A percentile compares a stretch with the other conserved stretches of the same genome.
phyloP scores from a whole-genome alignment of 2,329 filamentous ascomycete species.

The Rhynchosporium agropyri region DNA sequence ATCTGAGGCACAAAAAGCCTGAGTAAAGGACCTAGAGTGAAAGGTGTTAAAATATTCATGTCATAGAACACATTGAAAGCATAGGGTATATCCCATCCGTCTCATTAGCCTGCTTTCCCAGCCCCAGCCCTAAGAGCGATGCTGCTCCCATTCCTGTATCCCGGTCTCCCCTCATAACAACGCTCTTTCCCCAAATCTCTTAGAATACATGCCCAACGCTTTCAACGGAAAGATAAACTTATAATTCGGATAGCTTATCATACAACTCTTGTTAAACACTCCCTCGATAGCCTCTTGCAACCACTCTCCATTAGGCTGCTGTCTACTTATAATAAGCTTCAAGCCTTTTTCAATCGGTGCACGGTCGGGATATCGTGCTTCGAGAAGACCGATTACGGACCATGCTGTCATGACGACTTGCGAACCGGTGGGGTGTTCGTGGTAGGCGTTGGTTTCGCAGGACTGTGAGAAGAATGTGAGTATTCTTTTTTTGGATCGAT shows the following conservation, averaged over 20 bases:
- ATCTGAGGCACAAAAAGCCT: too few relatives aligned
- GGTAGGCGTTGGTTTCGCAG: slow-evolving; percentile 76
- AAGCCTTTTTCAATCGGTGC: slow-evolving; percentile 74
- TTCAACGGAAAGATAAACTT: slow-evolving; percentile 96
- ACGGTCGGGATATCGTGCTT: slow-evolving; percentile 78
- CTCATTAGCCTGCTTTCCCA: too few relatives aligned
- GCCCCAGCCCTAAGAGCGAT: too few relatives aligned
- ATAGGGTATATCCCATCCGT: too few relatives aligned
- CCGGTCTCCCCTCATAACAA: slow-evolving; percentile 25
- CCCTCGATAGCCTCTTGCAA: slow-evolving; percentile 93
- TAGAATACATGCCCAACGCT: slow-evolving; percentile 77
- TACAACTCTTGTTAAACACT: slow-evolving; percentile 98
- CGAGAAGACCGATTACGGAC: slow-evolving; percentile 80
- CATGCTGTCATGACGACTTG: slow-evolving; percentile 96
- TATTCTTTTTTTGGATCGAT: slow-evolving; percentile 50
- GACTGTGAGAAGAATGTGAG: slow-evolving; percentile 57
- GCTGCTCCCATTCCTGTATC: too few relatives aligned
- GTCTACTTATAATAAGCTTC: slow-evolving; percentile 79
- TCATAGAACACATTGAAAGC: too few relatives aligned
- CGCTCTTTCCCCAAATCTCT: slow-evolving; percentile 37
- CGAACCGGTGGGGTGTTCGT: slow-evolving; percentile 72
- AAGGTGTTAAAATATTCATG: too few relatives aligned
- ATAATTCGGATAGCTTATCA: slow-evolving; percentile 99
- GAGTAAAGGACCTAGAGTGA: too few relatives aligned
- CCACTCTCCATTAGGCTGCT: slow-evolving; percentile 92